Base-by-base conservation (phyloP, 768 basidiomycete species). In the Amanita pseudoporphyria region DNA sequence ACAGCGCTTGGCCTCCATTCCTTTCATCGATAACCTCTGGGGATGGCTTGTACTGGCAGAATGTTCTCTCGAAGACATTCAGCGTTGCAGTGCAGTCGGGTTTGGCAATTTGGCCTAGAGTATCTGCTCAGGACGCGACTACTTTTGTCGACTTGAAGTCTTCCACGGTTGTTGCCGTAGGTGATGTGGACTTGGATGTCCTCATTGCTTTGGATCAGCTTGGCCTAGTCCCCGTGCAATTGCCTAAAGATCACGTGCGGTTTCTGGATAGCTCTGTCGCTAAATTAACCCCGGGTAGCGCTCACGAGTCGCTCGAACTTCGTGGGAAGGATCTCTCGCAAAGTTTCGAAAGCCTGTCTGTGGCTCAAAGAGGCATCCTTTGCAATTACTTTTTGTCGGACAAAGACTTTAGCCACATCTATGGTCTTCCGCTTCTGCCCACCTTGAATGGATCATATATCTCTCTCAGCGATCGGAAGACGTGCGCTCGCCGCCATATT, bases 1-100 rank as follows among this genome's bases (percentile, higher is more conserved):
- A 69, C 53, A 53, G 54, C 7, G 62, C 64, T 0, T 74, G 74
- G 72, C 73, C 76, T 0, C 64, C 65, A 1, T 51, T 56, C 12
- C 65, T 69, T 53, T 49, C 56, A 1, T 38, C 45, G 1, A 55
- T 62, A 3, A 58, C 65, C 19, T 60, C 64, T 19, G 74, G 72
- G 6, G 72, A 74, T 45, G 65, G 57, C 21, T 57, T 63, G 1
- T 74, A 71, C 41, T 72, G 69, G 69, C 55, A 63, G 13, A 54
- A 53, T 0, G 56, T 72, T n/a, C 66, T 68, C 0, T 21, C 45
- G 5, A 49, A 57, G 1, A 52, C 74, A 6, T 55, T 72, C 19
- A 31, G 54, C 1, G 48, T 49, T 22, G 56, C 70, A n/a, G 48
- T 66, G 52, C 37, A 53, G 33, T 50, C 49, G 1, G 13, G 39